Conservation (phyloP, 1,139 yeast species). For the Hyphopichia wangnamkhiaoensis region DNA sequence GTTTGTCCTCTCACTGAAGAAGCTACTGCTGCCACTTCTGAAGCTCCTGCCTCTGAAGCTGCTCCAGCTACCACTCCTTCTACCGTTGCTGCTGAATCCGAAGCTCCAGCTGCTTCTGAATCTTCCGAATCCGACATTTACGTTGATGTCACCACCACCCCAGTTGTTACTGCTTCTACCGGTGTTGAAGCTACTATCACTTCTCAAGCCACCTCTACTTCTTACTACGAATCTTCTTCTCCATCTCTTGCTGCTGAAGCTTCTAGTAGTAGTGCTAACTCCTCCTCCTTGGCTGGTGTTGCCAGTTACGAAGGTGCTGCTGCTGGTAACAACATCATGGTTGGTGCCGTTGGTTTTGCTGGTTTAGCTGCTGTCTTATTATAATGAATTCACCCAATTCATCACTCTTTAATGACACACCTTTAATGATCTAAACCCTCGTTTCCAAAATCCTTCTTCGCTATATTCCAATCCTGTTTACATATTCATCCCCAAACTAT, state of each 20-base stretch:
- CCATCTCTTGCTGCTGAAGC: constrained; percentile 15
- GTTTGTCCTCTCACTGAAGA: constrained; percentile 18
- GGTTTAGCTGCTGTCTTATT: constrained; percentile 47
- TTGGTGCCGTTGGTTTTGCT: constrained; percentile 45
- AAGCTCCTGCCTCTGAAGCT: constrained; percentile 24
- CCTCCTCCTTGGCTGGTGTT: constrained; percentile 19
- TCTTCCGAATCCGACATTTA: constrained; percentile 8
- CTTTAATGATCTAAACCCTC: neutral
- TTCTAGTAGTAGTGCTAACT: constrained; percentile 8
- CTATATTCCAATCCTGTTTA: no score
- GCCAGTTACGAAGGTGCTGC: constrained; percentile 34
- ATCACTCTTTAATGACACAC: neutral
- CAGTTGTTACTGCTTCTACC: constrained; percentile 37
- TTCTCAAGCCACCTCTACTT: constrained; percentile 34
- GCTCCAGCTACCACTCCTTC: constrained; percentile 19
- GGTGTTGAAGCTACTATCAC: constrained; percentile 38
- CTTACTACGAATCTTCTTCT: constrained; percentile 21
- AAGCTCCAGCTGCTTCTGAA: constrained; percentile 10
- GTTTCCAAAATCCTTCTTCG: no score
- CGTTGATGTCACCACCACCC: constrained; percentile 18
- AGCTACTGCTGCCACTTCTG: constrained; percentile 13
- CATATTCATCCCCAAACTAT: neutral
- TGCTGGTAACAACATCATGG: constrained; percentile 25
- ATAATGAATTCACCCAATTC: constrained; percentile 23
- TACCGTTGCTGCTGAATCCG: constrained; percentile 10